Evolutionary conservation across 768 basidiomycete genomes (phyloP).

Genomic region (Tricholoma saponaceum): DNA sequence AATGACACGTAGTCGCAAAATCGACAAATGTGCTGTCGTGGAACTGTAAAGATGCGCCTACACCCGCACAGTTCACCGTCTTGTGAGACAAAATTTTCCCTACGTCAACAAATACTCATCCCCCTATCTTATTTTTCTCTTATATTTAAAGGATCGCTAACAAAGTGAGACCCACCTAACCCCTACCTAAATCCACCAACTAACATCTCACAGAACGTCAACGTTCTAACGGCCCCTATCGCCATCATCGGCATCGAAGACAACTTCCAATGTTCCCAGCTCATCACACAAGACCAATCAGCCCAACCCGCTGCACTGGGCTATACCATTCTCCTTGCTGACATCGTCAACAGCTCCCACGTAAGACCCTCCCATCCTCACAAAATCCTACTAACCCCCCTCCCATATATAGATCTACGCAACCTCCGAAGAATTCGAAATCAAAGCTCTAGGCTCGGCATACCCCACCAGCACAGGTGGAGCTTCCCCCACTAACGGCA

Average conservation of each 20-base stretch:
- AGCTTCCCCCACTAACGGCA: not conserved
- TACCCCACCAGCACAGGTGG: constrained; percentile 10
- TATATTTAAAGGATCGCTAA: constrained; percentile 37
- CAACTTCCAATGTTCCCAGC: constrained; percentile 57
- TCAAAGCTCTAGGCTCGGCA: constrained; percentile 23
- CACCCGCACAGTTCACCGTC: constrained; percentile 41
- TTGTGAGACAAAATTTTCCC: constrained; percentile 34
- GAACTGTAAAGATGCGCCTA: constrained; percentile 43
- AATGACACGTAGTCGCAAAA: constrained; percentile 41
- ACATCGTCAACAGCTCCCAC: constrained; percentile 45
- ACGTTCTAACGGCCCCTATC: constrained; percentile 34
- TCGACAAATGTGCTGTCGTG: constrained; percentile 57
- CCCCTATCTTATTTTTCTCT: constrained; percentile 7
- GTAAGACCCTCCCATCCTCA: constrained; percentile 29
- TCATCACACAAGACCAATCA: constrained; percentile 43
- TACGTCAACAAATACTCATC: constrained; percentile 1
- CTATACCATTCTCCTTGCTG: constrained; percentile 49
- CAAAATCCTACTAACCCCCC: not conserved
- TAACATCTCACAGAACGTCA: constrained; percentile 20
- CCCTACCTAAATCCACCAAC: not conserved
- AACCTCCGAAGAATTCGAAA: constrained; percentile 50
- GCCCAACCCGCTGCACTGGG: constrained; percentile 36
- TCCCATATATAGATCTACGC: constrained; percentile 47
- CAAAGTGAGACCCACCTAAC: constrained; percentile 10
- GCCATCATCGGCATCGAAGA: constrained; percentile 47